phyloP scores from a whole-genome alignment of 306 rosid species.

The Vicia villosa region DNA sequence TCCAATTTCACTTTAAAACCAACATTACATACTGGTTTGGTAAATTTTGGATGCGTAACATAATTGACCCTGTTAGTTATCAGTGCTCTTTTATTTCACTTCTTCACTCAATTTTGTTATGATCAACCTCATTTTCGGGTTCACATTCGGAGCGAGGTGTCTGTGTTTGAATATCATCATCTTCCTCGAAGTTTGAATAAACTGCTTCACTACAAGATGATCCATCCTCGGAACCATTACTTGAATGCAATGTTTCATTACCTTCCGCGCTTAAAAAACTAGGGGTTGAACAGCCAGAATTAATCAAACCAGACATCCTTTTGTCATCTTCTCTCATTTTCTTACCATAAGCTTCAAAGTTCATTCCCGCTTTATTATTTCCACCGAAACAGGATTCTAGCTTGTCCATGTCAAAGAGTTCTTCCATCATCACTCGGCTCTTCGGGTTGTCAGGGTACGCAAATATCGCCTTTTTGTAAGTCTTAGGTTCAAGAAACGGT shows the following conservation, averaged over 20 bases:
- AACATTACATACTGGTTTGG: background rate
- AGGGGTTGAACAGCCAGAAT: conserved; percentile 49
- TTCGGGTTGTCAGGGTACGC: conserved; percentile 64
- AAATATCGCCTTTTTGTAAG: conserved; percentile 68
- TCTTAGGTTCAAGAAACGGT: conserved; percentile 74
- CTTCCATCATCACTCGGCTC: conserved; percentile 64
- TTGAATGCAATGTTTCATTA: conserved; percentile 38
- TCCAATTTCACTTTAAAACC: conserved; percentile 29
- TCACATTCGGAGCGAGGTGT: conserved; percentile 26
- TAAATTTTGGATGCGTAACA: conserved; percentile 25
- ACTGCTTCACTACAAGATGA: conserved; percentile 34
- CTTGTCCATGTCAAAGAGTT: conserved; percentile 57
- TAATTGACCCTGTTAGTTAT: conserved; percentile 13
- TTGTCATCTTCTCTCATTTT: conserved; percentile 67
- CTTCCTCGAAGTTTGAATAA: conserved; percentile 36
- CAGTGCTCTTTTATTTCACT: conserved; percentile 19
- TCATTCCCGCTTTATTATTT: conserved; percentile 42
- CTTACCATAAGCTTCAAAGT: conserved; percentile 53
- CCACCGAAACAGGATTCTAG: conserved; percentile 78
- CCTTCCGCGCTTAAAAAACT: background rate
- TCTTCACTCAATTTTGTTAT: conserved; percentile 14
- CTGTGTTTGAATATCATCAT: conserved; percentile 17
- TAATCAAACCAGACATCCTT: conserved; percentile 40
- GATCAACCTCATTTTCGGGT: conserved; percentile 29
- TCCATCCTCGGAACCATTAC: conserved; percentile 42